Evolutionary conservation across 805 yeast genomes (phyloP).

Genomic region (Suhomyces kilbournensis): DNA sequence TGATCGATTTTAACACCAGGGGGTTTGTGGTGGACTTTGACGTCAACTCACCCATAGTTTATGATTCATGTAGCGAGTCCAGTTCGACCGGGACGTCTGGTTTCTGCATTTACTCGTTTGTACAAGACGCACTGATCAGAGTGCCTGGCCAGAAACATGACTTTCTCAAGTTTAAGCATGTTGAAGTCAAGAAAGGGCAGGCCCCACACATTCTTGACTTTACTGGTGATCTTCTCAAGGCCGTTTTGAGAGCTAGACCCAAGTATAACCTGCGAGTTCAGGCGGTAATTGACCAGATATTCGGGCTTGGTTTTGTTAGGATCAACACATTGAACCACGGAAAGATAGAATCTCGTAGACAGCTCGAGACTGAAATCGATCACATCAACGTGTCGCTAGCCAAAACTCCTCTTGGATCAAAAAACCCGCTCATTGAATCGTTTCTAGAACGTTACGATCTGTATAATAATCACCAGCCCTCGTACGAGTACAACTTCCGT

Average conservation of each 20-base stretch:
- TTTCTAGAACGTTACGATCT: neutral
- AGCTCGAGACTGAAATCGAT: neutral
- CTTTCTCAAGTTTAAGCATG: neutral
- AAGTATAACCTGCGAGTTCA: neutral
- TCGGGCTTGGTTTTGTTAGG: neutral
- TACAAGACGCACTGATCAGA: neutral
- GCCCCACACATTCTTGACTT: neutral
- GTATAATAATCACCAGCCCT: neutral
- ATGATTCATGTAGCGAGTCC: neutral
- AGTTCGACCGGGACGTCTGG: neutral
- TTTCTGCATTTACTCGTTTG: neutral
- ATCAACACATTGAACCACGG: neutral
- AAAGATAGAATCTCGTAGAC: neutral
- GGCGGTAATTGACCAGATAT: neutral
- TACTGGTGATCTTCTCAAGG: neutral
- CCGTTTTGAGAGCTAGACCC: neutral
- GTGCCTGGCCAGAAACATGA: neutral
- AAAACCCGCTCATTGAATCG: neutral
- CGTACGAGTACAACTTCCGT: neutral
- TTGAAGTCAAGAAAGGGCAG: neutral
- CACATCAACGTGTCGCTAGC: neutral
- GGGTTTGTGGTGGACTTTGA: neutral
- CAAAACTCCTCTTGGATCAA: neutral
- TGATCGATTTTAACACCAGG: neutral
- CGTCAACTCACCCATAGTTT: neutral